Conservation (phyloP, 768 basidiomycete species). For the Suillus subluteus region DNA sequence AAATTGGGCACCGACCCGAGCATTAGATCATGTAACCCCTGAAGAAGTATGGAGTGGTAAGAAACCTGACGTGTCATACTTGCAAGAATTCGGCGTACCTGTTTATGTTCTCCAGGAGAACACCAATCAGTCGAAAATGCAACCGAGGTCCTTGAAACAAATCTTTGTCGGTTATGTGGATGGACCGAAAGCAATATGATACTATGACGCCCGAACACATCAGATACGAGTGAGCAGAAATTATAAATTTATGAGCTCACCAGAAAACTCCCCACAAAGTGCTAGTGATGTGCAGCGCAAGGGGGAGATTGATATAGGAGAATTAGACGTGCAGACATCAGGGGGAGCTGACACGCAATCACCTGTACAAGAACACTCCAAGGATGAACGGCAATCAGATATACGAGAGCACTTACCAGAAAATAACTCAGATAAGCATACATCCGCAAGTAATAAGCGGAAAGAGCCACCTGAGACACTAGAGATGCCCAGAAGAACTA, state of each 20-base stretch:
- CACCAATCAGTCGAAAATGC: conserved; percentile 17
- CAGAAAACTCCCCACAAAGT: too few species aligned
- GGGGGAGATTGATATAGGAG: neutral
- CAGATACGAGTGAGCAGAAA: neutral
- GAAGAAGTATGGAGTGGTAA: conserved; percentile 18
- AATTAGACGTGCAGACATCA: neutral
- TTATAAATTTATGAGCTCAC: neutral
- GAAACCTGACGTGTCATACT: conserved; percentile 31
- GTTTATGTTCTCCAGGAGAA: conserved; percentile 23
- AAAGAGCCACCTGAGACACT: neutral
- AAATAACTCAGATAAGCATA: too few species aligned
- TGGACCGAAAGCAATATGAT: conserved; percentile 13
- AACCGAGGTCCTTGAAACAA: conserved; percentile 13
- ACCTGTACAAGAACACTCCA: too few species aligned
- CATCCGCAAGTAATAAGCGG: neutral
- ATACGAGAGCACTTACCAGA: neutral
- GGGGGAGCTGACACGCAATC: too few species aligned
- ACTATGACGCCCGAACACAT: conserved; percentile 16
- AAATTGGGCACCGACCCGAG: conserved; percentile 21
- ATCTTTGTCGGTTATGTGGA: conserved; percentile 20
- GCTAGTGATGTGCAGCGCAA: neutral
- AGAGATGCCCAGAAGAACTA: neutral
- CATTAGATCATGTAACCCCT: neutral
- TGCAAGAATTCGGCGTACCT: conserved; percentile 23
- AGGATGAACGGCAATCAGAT: neutral